Conservation (phyloP, 2,329 filamentous ascomycete genomes). For the Ophiostoma ips region DNA sequence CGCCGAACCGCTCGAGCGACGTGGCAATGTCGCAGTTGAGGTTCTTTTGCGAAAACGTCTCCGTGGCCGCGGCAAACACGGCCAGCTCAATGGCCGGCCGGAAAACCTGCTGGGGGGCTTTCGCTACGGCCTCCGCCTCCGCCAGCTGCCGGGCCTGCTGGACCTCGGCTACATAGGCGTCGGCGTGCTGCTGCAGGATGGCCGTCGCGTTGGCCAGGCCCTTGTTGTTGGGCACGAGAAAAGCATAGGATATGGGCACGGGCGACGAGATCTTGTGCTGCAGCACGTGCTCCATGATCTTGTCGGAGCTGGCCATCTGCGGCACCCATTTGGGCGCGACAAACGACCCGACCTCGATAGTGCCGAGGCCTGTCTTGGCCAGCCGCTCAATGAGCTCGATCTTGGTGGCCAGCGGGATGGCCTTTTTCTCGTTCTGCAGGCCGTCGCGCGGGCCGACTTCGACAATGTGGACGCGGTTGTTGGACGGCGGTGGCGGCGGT, state of each 20-base stretch:
- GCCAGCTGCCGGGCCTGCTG: too few relatives aligned
- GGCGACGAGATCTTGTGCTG: constrained; percentile 39
- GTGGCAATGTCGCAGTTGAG: constrained; percentile 68
- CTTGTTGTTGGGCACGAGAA: constrained; percentile 64
- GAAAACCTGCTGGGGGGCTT: too few relatives aligned
- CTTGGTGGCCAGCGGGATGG: constrained; percentile 58
- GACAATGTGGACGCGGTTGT: constrained; percentile 36
- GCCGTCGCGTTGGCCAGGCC: constrained; percentile 51
- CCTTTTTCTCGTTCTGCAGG: constrained; percentile 70
- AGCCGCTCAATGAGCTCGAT: constrained; percentile 60
- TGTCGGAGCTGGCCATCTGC: constrained; percentile 70
- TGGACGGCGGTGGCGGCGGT: background rate
- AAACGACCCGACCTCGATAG: constrained; percentile 72
- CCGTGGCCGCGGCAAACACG: constrained; percentile 63
- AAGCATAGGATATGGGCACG: constrained; percentile 56
- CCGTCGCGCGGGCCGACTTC: constrained; percentile 79
- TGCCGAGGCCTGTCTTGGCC: constrained; percentile 51
- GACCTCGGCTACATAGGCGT: constrained; percentile 28
- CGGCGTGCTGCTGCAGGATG: constrained; percentile 37
- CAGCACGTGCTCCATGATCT: constrained; percentile 58
- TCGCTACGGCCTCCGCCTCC: background rate
- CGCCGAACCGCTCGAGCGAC: constrained; percentile 54
- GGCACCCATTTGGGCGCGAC: constrained; percentile 77
- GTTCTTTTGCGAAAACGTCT: constrained; percentile 67
- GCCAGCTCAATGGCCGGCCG: constrained; percentile 25